Percentiles rank a stretch among this genome's conserved stretches.
Conservation (phyloP, 2,329 filamentous ascomycete species). For the Beauveria pseudobassiana region DNA sequence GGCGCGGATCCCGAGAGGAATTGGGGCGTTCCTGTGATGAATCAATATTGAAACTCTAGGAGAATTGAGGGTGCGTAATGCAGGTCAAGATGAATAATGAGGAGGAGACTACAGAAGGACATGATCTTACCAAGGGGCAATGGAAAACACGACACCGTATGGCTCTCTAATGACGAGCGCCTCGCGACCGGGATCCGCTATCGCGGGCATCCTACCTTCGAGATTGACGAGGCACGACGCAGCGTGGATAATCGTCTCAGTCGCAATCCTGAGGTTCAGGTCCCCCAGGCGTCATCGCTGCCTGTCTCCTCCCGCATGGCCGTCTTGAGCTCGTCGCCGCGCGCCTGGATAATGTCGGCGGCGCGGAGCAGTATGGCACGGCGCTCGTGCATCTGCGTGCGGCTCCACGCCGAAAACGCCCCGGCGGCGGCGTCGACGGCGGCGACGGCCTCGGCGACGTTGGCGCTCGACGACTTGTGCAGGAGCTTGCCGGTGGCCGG, state of each 20-base stretch:
- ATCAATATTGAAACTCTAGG: no score
- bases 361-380: constrained; percentile 65
- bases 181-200: constrained; percentile 23
- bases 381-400: constrained; percentile 50
- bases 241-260: constrained; percentile 34
- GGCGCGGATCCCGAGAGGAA: constrained; percentile 41
- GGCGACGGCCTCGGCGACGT: constrained; percentile 39
- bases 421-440: constrained; percentile 49
- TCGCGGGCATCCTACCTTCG: constrained; percentile 29
- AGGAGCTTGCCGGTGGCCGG: constrained; percentile 47
- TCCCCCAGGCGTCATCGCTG: constrained; percentile 29
- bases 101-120: background rate
- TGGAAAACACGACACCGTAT: constrained; percentile 23
- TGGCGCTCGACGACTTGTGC: constrained; percentile 21
- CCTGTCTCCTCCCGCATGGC: constrained; percentile 51
- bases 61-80: background rate
- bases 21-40: constrained; percentile 39
- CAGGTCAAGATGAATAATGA: no score
- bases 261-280: constrained; percentile 30
- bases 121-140: constrained; percentile 21
- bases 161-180: constrained; percentile 26
- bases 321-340: constrained; percentile 50
- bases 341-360: constrained; percentile 53
- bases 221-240: constrained; percentile 34
- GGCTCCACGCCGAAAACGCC: constrained; percentile 64